These are phyloP conservation scores for Thermomucor indicae-seudaticae DNA, from an alignment of 371 early-diverging fungal genomes.

Conservation along the genomic window DNA sequence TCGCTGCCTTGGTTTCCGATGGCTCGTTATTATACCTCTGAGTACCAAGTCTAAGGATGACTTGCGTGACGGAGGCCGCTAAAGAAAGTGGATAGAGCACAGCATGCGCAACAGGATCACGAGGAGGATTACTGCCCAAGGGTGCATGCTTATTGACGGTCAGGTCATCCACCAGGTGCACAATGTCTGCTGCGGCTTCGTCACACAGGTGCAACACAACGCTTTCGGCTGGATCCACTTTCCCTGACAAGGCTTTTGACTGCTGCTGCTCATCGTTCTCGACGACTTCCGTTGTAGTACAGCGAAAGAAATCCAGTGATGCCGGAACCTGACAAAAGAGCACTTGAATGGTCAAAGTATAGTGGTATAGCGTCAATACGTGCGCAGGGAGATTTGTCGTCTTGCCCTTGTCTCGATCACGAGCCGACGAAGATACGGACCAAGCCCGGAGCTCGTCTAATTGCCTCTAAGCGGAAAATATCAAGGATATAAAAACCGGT, in stretches of 20 bases:
- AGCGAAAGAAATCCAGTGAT: neutral
- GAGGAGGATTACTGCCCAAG: neutral
- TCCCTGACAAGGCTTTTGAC: neutral
- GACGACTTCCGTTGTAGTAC: neutral
- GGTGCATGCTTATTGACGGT: conserved; percentile 4
- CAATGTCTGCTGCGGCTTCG: conserved; percentile 11
- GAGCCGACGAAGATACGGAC: neutral
- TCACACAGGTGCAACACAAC: conserved; percentile 11
- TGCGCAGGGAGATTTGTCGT: conserved; percentile 3
- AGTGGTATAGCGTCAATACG: conserved; percentile 15
- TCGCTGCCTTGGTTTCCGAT: neutral
- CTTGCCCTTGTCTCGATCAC: neutral
- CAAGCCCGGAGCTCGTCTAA: neutral
- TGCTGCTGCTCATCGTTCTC: neutral
- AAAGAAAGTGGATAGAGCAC: conserved; percentile 7
- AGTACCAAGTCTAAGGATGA: neutral
- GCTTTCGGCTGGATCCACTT: neutral
- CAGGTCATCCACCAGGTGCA: conserved; percentile 10
- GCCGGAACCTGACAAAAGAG: conserved; percentile 9
- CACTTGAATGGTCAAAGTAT: conserved; percentile 16
- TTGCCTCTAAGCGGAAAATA: too few relatives aligned
- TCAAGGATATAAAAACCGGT: too few relatives aligned
- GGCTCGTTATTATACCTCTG: neutral
- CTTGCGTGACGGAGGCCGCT: conserved; percentile 4
- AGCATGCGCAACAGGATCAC: conserved; percentile 1